Conservation (phyloP, 768 basidiomycete species). For the Rubroboletus satanas region DNA sequence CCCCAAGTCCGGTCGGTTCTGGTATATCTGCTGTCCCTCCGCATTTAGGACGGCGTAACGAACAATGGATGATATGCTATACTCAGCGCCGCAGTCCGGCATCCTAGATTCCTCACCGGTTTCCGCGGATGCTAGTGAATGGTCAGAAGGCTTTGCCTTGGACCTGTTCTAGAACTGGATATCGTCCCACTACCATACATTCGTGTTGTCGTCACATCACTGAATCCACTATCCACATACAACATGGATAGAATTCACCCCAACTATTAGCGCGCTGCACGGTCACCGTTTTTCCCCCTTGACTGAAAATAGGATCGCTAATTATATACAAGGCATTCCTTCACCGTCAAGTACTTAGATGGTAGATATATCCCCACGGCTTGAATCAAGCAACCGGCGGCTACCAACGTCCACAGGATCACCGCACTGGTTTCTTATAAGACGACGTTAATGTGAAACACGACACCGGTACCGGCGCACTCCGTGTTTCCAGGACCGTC, state of each 20-base stretch:
- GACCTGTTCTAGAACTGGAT: not conserved
- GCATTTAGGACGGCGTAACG: too few species aligned
- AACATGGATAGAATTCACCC: not conserved
- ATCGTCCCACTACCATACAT: not conserved
- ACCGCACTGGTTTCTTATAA: not conserved
- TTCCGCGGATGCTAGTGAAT: not conserved
- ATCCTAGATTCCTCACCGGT: not conserved
- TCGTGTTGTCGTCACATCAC: not conserved
- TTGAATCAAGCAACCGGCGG: not conserved
- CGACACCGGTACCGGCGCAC: not conserved
- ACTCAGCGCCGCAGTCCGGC: not conserved
- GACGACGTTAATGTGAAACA: slow-evolving; percentile 1
- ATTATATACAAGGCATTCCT: not conserved
- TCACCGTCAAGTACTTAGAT: too few species aligned
- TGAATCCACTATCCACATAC: not conserved
- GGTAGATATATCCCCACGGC: too few species aligned
- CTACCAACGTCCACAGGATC: not conserved
- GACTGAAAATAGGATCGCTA: too few species aligned
- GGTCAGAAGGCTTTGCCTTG: not conserved
- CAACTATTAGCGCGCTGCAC: too few species aligned
- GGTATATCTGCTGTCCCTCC: not conserved
- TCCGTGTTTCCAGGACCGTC: not conserved
- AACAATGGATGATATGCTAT: too few species aligned
- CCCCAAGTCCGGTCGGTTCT: not conserved
- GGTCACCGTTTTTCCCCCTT: too few species aligned